Evolutionary conservation across 2,329 filamentous ascomycete species (phyloP), one percentile per base, ranked within the genome.

Genomic region (Neonectria ditissima): DNA sequence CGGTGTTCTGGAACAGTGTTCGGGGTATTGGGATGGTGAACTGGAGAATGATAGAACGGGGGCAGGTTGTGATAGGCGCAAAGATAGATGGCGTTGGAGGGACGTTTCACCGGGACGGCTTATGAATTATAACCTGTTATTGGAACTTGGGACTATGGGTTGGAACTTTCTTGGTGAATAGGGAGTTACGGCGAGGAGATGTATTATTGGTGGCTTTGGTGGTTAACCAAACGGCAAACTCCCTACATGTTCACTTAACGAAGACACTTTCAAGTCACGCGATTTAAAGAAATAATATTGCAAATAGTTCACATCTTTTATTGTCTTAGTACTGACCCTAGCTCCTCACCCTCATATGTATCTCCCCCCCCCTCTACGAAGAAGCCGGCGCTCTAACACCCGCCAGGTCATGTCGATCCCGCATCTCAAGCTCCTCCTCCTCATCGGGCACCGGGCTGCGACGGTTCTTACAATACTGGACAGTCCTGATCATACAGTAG

Each of bases 391-490:
- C 9, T 32, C 30, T 2, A 11, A 32, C 30, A 32, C 9, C 10
- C 30, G 30, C 24, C 24, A 26, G 24, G 4, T 26, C 24, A 26
- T 26, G 5, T 9, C 10, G 30, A 32, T 11, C 7, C 39, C 20
- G 10, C 10, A 22, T 18, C 39, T 43, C 39, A 43, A 43, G 10
- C 1, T 16, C 2, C 9, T 34, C 41, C 24, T 47, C 45, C 45
- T 67, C 65, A 9, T 24, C n/a, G 30, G 67, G 52, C 1, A 3
- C 10, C 13, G 24, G 24, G 24, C 5, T 18, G 10, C 16, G 3
- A 0, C 30, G 37, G 26, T 41, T 24, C 5, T 4, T 51, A 30
- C 39, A 39, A 3, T 26, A 9, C 0, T 9, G 48, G 16, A 59
- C 2, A 8, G 32, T 50, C 7, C 48, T 32, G n/a, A 26, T 44